These are phyloP conservation scores for Suhomyces bokatorum DNA, from an alignment of 1,139 yeast species.

Conservation along the genomic window DNA sequence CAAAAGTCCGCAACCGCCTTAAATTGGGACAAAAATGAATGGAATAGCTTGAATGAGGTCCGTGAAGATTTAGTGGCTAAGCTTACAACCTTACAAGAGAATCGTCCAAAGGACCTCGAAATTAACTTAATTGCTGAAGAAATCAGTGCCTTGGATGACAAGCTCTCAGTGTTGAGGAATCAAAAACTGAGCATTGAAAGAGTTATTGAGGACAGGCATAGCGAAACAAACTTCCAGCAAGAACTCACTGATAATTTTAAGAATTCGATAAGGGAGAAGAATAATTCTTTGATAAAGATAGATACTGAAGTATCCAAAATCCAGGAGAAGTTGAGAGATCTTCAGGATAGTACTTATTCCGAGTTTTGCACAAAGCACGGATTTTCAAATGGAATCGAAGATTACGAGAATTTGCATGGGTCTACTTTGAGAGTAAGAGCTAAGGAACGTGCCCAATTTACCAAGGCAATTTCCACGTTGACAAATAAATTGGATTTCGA, in stretches of 20 bases:
- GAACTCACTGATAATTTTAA: slow-evolving; percentile 22
- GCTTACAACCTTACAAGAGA: slow-evolving; percentile 49
- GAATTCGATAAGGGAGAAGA: slow-evolving; percentile 19
- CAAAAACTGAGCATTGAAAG: slow-evolving; percentile 53
- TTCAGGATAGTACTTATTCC: slow-evolving; percentile 50
- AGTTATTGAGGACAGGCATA: slow-evolving; percentile 50
- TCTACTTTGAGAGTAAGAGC: slow-evolving; percentile 58
- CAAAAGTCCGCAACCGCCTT: slow-evolving; percentile 33
- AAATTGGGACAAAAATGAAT: slow-evolving; percentile 78
- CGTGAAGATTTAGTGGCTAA: slow-evolving; percentile 64
- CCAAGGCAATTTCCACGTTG: slow-evolving; percentile 61
- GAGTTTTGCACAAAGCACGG: slow-evolving; percentile 57
- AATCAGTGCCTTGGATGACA: slow-evolving; percentile 55
- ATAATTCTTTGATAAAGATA: slow-evolving; percentile 29
- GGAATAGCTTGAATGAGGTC: slow-evolving; percentile 53
- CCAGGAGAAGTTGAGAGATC: slow-evolving; percentile 28
- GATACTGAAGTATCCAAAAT: slow-evolving; percentile 29
- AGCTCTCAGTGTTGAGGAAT: slow-evolving; percentile 52
- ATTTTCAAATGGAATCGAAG: slow-evolving; percentile 54
- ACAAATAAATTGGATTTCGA: slow-evolving; percentile 68
- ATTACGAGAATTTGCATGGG: slow-evolving; percentile 71
- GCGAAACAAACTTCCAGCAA: slow-evolving; percentile 57
- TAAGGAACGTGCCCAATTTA: slow-evolving; percentile 62
- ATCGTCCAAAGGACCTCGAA: slow-evolving; percentile 55
- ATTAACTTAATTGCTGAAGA: slow-evolving; percentile 61